Conservation (phyloP, 495 filamentous ascomycete genomes). For the Mycothermus thermophilus region DNA sequence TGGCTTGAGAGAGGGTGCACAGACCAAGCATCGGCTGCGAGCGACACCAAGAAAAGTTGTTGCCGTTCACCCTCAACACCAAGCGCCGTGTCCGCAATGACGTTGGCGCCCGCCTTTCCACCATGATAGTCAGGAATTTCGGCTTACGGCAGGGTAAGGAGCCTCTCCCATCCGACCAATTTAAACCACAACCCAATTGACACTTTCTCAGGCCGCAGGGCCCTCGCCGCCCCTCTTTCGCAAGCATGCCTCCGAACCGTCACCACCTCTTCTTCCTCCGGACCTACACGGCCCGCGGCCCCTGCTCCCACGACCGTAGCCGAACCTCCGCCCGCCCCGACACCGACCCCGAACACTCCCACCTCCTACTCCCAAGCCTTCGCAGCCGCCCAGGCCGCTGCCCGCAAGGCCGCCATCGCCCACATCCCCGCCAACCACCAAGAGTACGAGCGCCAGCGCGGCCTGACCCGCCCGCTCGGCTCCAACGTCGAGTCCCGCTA, state of each 20-base stretch:
- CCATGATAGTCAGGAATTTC: conserved; percentile 41
- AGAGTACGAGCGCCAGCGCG: conserved; percentile 12
- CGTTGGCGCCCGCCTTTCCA: conserved; percentile 5
- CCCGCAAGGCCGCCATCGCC: conserved; percentile 13
- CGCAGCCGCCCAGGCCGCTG: conserved; percentile 4
- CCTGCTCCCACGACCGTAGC: conserved; percentile 2
- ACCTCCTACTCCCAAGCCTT: too few species aligned
- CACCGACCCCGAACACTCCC: too few species aligned
- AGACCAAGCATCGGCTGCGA: conserved; percentile 11
- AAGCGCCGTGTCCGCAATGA: too few species aligned
- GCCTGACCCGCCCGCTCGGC: conserved; percentile 35
- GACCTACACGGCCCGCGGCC: too few species aligned
- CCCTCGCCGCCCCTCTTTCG: conserved; percentile 26
- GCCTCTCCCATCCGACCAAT: not conserved
- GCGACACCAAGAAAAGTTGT: conserved; percentile 17
- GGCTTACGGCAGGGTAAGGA: conserved; percentile 35
- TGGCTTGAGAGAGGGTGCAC: too few species aligned
- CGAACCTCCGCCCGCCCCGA: conserved; percentile 1
- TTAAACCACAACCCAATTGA: conserved; percentile 7
- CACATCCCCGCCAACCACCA: conserved; percentile 19
- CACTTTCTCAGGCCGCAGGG: conserved; percentile 28
- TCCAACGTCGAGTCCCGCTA: conserved; percentile 44
- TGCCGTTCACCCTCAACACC: conserved; percentile 5
- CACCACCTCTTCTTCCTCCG: conserved; percentile 14
- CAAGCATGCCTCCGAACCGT: conserved; percentile 25